These are phyloP conservation scores for Viola odorata DNA, from an alignment of 345 rosid species.

Conservation along the genomic window DNA sequence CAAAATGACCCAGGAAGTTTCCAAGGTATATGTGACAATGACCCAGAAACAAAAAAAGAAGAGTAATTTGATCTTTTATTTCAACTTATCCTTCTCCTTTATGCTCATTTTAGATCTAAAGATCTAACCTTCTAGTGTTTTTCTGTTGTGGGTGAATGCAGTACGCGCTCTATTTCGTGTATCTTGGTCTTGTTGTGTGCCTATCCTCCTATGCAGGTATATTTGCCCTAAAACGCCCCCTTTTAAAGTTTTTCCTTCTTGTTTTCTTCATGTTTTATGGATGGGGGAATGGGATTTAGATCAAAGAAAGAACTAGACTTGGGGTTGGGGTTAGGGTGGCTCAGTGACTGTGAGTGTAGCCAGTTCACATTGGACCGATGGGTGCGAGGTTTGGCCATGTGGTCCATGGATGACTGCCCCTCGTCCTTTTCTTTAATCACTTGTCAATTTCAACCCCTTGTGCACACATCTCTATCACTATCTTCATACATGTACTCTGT, in stretches of 20 bases:
- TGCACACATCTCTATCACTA: constrained; percentile 24
- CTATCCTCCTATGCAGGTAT: constrained; percentile 93
- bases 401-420: constrained; percentile 40
- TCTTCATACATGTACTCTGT: constrained; percentile 10
- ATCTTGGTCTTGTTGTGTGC: constrained; percentile 95
- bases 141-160: constrained; percentile 33
- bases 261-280: background rate
- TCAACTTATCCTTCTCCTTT: background rate
- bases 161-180: constrained; percentile 95
- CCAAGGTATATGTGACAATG: constrained; percentile 39
- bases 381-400: constrained; percentile 35
- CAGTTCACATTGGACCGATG: constrained; percentile 24
- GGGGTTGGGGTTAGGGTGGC: background rate
- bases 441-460: constrained; percentile 21
- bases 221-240: background rate
- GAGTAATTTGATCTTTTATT: background rate
- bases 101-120: constrained; percentile 17
- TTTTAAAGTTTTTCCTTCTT: background rate
- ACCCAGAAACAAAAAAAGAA: too few relatives aligned
- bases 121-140: constrained; percentile 42
- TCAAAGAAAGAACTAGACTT: background rate
- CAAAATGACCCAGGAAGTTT: constrained; percentile 91
- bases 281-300: background rate
- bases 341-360: constrained; percentile 14
- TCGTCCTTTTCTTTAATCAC: constrained; percentile 16